These are phyloP conservation scores for Schizophyllum amplum DNA, from an alignment of 1,284 basidiomycete species.

Conservation along the genomic window DNA sequence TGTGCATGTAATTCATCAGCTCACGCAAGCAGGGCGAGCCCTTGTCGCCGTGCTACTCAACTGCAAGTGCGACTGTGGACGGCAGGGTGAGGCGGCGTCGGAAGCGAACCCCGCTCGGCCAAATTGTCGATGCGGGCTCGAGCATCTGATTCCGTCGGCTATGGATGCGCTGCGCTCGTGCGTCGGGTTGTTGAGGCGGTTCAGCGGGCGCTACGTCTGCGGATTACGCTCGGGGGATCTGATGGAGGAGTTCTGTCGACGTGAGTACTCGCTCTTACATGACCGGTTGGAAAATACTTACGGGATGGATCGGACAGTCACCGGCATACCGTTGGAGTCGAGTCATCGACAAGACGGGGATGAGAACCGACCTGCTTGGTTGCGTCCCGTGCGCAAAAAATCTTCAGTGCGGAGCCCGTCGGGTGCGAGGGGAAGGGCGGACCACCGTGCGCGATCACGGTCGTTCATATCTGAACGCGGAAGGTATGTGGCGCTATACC, in stretches of 20 bases:
- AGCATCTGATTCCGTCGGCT: slow-evolving; percentile 69
- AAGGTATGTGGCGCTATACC: background rate
- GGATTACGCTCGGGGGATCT: slow-evolving; percentile 83
- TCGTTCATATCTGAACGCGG: background rate
- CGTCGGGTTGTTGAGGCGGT: slow-evolving; percentile 70
- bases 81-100: background rate
- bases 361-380: slow-evolving; percentile 63
- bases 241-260: slow-evolving; percentile 86
- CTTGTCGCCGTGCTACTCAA: slow-evolving; percentile 79
- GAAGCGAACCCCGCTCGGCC: background rate
- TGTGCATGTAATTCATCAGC: slow-evolving; percentile 87
- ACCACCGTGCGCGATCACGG: background rate
- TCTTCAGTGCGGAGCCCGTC: slow-evolving; percentile 7
- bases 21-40: slow-evolving; percentile 87
- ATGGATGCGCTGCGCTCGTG: slow-evolving; percentile 81
- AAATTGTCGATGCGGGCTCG: slow-evolving; percentile 26
- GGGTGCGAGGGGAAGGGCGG: background rate
- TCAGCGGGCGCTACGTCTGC: slow-evolving; percentile 78
- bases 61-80: slow-evolving; percentile 47
- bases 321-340: slow-evolving; percentile 77
- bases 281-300: slow-evolving; percentile 7
- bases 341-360: slow-evolving; percentile 34
- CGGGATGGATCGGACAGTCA: slow-evolving; percentile 42
- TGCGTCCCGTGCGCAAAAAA: slow-evolving; percentile 78
- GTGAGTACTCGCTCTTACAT: slow-evolving; percentile 38